Evolutionary conservation across 305 asterid species (phyloP).

Genomic region (Euphrasia arctica): DNA sequence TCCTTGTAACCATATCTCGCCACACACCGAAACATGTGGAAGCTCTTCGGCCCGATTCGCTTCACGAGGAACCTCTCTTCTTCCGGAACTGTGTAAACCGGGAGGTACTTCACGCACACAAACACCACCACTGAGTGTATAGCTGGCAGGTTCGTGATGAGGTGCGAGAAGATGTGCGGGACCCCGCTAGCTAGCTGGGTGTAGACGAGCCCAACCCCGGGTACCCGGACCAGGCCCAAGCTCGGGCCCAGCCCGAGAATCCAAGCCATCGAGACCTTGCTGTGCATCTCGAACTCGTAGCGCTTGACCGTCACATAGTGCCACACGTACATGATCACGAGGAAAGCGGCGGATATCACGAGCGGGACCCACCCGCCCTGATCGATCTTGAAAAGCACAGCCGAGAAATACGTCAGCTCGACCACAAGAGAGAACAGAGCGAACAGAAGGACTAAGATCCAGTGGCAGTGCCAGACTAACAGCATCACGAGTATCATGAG

Average conservation of each 20-base stretch:
- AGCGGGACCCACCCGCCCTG: slow-evolving; percentile 99
- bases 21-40: slow-evolving; percentile 94
- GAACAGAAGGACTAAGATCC: slow-evolving; percentile 76
- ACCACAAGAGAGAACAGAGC: slow-evolving; percentile 66
- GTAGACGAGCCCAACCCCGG: slow-evolving; percentile 97
- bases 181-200: slow-evolving; percentile 97
- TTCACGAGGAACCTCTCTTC: slow-evolving; percentile 88
- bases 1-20: slow-evolving; percentile 97
- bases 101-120: slow-evolving; percentile 91
- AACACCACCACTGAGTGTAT: slow-evolving; percentile 86
- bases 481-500: slow-evolving; percentile 91
- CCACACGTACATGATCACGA: slow-evolving; percentile 87
- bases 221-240: slow-evolving; percentile 93
- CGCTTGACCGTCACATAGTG: slow-evolving; percentile 86
- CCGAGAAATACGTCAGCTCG: slow-evolving; percentile 85
- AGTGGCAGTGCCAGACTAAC: slow-evolving; percentile 93
- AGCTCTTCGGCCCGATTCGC: slow-evolving; percentile 89
- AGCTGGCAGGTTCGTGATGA: slow-evolving; percentile 90
- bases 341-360: slow-evolving; percentile 81
- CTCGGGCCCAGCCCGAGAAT: slow-evolving; percentile 94
- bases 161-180: slow-evolving; percentile 91
- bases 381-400: slow-evolving; percentile 79
- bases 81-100: slow-evolving; percentile 90
- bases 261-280: slow-evolving; percentile 97
- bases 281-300: slow-evolving; percentile 91